Conservation (phyloP, 192 early-diverging fungal species). For the Thamnidium elegans region DNA sequence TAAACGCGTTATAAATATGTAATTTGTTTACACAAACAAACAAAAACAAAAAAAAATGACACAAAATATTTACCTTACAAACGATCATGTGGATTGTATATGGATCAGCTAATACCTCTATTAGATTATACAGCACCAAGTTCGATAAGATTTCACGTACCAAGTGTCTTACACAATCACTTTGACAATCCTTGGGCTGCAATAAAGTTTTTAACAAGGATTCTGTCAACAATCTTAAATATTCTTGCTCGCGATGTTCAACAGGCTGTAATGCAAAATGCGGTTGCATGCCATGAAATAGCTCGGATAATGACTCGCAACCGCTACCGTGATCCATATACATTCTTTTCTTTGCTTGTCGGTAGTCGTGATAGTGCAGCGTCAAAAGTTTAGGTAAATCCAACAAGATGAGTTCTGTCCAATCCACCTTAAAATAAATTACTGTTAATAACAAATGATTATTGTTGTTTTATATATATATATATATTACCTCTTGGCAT, state of each 20-base stretch:
- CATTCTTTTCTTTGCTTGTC: constrained; percentile 40
- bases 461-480: not conserved
- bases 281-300: constrained; percentile 54
- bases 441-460: no score
- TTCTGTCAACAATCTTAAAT: constrained; percentile 42
- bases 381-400: constrained; percentile 45
- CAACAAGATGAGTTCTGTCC: constrained; percentile 43
- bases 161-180: constrained; percentile 45
- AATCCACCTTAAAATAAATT: no score
- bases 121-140: constrained; percentile 40
- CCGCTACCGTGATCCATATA: constrained; percentile 44
- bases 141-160: constrained; percentile 45
- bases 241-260: constrained; percentile 45
- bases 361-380: constrained; percentile 46
- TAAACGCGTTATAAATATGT: not conserved
- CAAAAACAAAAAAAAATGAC: no score
- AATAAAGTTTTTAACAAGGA: constrained; percentile 39
- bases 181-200: constrained; percentile 37
- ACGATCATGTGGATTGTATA: constrained; percentile 52
- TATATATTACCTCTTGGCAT: constrained; percentile 37
- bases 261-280: constrained; percentile 44
- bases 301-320: constrained; percentile 25
- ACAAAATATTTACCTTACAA: constrained; percentile 39
- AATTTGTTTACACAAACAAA: not conserved
- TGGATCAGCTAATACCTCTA: constrained; percentile 46